Evolutionary conservation across 257 asterid species (phyloP).

Genomic region (Buddleja alternifolia): DNA sequence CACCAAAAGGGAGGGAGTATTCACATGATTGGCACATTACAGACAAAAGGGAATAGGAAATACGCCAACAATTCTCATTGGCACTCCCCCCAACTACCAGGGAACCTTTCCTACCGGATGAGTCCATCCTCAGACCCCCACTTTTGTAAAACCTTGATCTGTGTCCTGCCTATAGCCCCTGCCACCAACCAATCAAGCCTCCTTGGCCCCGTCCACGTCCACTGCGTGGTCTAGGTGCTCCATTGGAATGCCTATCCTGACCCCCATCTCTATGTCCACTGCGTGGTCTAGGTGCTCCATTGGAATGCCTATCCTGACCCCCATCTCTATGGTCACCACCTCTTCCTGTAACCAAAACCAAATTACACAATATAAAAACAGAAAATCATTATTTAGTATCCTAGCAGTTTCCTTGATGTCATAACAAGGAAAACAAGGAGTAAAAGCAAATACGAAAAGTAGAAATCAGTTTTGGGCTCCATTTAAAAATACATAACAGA

Average conservation of each 20-base stretch:
- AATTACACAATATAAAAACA: not conserved
- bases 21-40: too few relatives aligned
- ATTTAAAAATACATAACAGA: too few relatives aligned
- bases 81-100: constrained; percentile 52
- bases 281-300: constrained; percentile 62
- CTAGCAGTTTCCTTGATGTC: not conserved
- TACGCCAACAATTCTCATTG: too few relatives aligned
- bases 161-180: constrained; percentile 53
- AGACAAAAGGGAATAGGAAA: too few relatives aligned
- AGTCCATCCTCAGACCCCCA: constrained; percentile 65
- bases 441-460: not conserved
- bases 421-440: not conserved
- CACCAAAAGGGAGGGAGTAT: too few relatives aligned
- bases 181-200: constrained; percentile 55
- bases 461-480: too few relatives aligned
- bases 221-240: too few relatives aligned
- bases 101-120: constrained; percentile 50
- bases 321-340: constrained; percentile 67
- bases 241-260: too few relatives aligned
- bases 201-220: too few relatives aligned
- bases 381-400: not conserved
- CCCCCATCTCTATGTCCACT: too few relatives aligned
- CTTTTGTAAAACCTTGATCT: constrained; percentile 45
- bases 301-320: constrained; percentile 62
- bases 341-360: constrained; percentile 57